A percentile compares a stretch with the other conserved stretches of the same genome.
phyloP scores from a whole-genome alignment of 2,329 filamentous ascomycete species.

The Zelopaecilomyces penicillatus region DNA sequence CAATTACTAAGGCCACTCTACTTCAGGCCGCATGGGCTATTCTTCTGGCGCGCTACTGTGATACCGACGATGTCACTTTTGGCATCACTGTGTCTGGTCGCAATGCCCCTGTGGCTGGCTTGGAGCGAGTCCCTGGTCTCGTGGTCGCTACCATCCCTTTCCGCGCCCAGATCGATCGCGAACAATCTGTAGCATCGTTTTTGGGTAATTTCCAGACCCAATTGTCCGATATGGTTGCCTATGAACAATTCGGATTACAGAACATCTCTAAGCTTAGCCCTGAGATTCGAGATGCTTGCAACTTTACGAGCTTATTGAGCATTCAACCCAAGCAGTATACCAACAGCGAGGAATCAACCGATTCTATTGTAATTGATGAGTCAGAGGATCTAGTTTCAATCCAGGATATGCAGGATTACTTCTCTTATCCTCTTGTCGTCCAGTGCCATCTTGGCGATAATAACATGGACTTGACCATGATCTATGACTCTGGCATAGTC shows the following conservation, averaged over 20 bases:
- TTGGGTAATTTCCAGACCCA: constrained; percentile 15
- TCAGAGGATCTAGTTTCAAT: background rate
- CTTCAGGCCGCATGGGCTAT: constrained; percentile 20
- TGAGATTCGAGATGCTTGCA: constrained; percentile 4
- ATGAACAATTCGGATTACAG: constrained; percentile 13
- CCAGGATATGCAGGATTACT: background rate
- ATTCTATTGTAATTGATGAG: background rate
- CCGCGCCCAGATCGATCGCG: constrained; percentile 9
- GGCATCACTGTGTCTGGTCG: constrained; percentile 19
- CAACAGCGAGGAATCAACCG: background rate
- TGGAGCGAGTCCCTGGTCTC: constrained; percentile 19
- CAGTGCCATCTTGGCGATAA: background rate
- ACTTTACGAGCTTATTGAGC: constrained; percentile 11
- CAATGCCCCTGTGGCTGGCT: constrained; percentile 16
- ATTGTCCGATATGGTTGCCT: constrained; percentile 13
- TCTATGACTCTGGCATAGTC: background rate
- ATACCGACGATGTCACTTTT: constrained; percentile 22
- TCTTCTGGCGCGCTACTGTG: constrained; percentile 27
- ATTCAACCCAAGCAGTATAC: background rate
- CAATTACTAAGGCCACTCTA: constrained; percentile 12
- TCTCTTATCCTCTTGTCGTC: background rate
- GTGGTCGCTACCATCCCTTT: constrained; percentile 19
- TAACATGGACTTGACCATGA: background rate
- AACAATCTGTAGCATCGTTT: background rate
- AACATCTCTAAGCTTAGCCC: constrained; percentile 9